Conservation (phyloP, 768 basidiomycete species). For the Boletus vinaceobasis region DNA sequence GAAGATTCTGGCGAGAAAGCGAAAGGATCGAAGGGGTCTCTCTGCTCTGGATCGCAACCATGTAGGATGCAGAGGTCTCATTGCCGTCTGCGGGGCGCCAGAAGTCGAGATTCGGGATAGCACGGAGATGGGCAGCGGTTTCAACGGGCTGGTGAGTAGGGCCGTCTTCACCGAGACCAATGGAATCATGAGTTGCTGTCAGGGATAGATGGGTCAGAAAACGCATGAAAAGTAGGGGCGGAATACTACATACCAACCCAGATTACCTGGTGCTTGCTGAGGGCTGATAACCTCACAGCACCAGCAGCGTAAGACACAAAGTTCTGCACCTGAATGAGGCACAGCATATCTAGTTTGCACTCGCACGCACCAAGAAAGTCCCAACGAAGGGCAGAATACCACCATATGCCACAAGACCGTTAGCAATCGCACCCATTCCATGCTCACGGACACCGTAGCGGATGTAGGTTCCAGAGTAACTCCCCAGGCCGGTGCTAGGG, state of each 20-base stretch:
- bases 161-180: constrained; percentile 90
- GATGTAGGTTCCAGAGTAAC: constrained; percentile 84
- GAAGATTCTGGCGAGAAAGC: constrained; percentile 86
- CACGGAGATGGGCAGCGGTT: constrained; percentile 81
- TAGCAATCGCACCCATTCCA: constrained; percentile 94
- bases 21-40: constrained; percentile 81
- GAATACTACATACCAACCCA: constrained; percentile 70
- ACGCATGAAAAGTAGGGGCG: background rate
- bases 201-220: background rate
- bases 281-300: constrained; percentile 86
- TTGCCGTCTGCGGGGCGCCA: constrained; percentile 95
- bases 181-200: constrained; percentile 89
- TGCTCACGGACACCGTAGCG: constrained; percentile 98
- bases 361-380: constrained; percentile 76
- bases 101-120: constrained; percentile 88
- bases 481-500: constrained; percentile 78
- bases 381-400: constrained; percentile 87
- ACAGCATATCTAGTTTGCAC: background rate
- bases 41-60: constrained; percentile 69
- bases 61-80: constrained; percentile 93
- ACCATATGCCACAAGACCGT: constrained; percentile 87
- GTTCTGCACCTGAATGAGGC: constrained; percentile 49
- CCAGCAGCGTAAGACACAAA: constrained; percentile 93
- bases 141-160: constrained; percentile 96
- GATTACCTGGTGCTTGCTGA: constrained; percentile 86